Conservation (phyloP, 2,329 filamentous ascomycete species). For the Aspergillus ruber region DNA sequence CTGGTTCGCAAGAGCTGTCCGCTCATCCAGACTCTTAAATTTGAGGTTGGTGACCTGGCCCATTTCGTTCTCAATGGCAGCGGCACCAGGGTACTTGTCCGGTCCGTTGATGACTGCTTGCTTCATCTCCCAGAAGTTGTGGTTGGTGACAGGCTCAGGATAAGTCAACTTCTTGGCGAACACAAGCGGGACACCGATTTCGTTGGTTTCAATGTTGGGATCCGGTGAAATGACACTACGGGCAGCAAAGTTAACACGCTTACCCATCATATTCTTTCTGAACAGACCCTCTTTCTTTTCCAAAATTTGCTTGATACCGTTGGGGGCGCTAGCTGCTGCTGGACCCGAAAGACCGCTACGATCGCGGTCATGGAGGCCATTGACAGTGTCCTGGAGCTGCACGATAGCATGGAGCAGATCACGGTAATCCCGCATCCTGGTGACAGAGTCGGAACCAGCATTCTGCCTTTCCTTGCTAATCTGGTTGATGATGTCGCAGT, state of each 20-base stretch:
- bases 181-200: slow-evolving; percentile 96
- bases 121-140: slow-evolving; percentile 94
- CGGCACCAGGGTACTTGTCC: slow-evolving; percentile 88
- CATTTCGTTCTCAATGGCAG: slow-evolving; percentile 92
- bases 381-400: slow-evolving; percentile 79
- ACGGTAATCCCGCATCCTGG: slow-evolving; percentile 57
- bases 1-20: slow-evolving; percentile 84
- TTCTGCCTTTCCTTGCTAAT: slow-evolving; percentile 64
- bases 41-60: slow-evolving; percentile 84
- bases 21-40: slow-evolving; percentile 81
- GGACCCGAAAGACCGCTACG: slow-evolving; percentile 75
- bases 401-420: slow-evolving; percentile 78
- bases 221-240: slow-evolving; percentile 97
- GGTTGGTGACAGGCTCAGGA: slow-evolving; percentile 92
- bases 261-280: slow-evolving; percentile 99
- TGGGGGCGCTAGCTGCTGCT: slow-evolving; percentile 71
- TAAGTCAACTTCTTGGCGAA: slow-evolving; percentile 96
- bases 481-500: slow-evolving; percentile 65
- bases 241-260: slow-evolving; percentile 97
- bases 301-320: slow-evolving; percentile 94
- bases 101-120: slow-evolving; percentile 93
- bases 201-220: slow-evolving; percentile 97
- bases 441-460: slow-evolving; percentile 39
- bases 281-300: slow-evolving; percentile 99
- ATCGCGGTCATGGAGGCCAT: slow-evolving; percentile 84